phyloP scores from a whole-genome alignment of 164 flowering plant genomes.

The Magnolia changhungtana region DNA sequence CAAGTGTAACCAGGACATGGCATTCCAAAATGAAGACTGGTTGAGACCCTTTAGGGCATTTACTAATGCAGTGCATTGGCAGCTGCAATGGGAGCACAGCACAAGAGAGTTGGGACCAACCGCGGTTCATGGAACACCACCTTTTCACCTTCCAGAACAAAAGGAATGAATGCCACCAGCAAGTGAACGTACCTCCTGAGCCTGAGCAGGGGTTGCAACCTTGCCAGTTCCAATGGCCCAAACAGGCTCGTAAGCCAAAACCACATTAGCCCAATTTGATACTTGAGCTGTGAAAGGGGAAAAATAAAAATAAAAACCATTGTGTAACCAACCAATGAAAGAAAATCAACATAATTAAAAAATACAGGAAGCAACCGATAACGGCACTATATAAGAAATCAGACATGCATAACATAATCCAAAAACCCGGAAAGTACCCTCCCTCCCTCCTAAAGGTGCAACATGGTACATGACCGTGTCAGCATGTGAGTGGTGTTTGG shows the following conservation, averaged over 20 bases:
- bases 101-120: too few species aligned
- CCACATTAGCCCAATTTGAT: constrained; percentile 60
- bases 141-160: not conserved
- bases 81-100: not conserved
- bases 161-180: not conserved
- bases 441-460: too few species aligned
- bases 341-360: too few species aligned
- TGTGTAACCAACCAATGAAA: too few species aligned
- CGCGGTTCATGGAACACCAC: too few species aligned
- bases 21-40: not conserved
- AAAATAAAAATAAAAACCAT: too few species aligned
- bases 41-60: not conserved
- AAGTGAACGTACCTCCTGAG: constrained; percentile 68
- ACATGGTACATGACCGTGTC: too few species aligned
- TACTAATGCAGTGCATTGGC: not conserved
- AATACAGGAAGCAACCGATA: too few species aligned
- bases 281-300: constrained; percentile 48
- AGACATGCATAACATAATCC: too few species aligned
- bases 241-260: constrained; percentile 87
- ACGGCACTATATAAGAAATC: too few species aligned
- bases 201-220: constrained; percentile 87
- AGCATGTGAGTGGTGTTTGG: too few species aligned
- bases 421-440: too few species aligned
- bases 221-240: constrained; percentile 97
- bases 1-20: not conserved